These are phyloP conservation scores for Solanum habrochaites DNA, from an alignment of 257 asterid genomes.

Conservation along the genomic window DNA sequence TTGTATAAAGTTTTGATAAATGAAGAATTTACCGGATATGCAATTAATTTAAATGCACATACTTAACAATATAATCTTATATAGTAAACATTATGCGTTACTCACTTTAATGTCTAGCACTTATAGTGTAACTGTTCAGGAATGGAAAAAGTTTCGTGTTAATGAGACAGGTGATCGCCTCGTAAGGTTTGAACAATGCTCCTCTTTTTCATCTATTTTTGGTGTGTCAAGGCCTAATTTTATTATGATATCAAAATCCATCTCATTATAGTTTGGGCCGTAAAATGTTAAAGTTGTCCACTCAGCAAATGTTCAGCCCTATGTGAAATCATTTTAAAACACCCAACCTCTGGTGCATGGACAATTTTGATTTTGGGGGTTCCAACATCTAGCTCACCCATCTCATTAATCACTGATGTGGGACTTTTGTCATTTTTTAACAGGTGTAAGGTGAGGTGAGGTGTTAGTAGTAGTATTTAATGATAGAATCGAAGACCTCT, in stretches of 20 bases:
- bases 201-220: no score
- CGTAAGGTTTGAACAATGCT: neutral
- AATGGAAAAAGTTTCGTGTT: neutral
- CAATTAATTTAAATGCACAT: neutral
- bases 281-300: no score
- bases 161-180: neutral
- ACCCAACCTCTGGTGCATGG: no score
- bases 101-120: neutral
- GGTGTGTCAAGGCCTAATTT: neutral
- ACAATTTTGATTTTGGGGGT: no score
- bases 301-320: neutral
- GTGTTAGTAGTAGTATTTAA: neutral
- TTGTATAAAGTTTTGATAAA: neutral
- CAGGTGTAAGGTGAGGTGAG: neutral
- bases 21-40: neutral
- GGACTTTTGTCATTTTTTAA: no score
- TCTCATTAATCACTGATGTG: no score
- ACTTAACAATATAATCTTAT: neutral
- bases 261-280: no score
- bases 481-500: neutral
- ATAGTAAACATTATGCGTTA: neutral
- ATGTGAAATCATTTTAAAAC: no score
- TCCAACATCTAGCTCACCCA: no score
- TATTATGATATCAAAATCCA: neutral
- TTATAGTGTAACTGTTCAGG: neutral